These are phyloP conservation scores for Vigna nakashimae DNA, from an alignment of 306 rosid genomes.

Conservation along the genomic window DNA sequence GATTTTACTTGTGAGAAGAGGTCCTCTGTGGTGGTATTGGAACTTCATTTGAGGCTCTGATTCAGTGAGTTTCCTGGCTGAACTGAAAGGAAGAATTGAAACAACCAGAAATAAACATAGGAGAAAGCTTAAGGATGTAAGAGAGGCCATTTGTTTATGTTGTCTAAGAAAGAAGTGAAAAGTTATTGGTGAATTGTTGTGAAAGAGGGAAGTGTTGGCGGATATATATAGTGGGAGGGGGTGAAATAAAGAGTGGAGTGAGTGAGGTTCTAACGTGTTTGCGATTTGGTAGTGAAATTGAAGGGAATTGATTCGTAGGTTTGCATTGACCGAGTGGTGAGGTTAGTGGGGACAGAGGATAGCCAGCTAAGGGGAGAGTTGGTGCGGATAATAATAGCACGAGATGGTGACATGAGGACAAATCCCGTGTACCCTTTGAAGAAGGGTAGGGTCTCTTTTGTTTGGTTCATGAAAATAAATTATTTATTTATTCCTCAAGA, in stretches of 20 bases:
- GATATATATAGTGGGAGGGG: slow-evolving; percentile 22
- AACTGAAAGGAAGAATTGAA: too few species aligned
- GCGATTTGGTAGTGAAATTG: background rate
- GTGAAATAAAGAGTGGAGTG: background rate
- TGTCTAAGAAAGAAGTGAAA: background rate
- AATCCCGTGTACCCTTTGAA: background rate
- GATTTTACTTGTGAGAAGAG: too few species aligned
- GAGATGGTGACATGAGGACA: background rate
- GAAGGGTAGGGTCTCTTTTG: background rate
- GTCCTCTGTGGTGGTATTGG: too few species aligned
- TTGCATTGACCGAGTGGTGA: too few species aligned
- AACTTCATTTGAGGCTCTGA: slow-evolving; percentile 12
- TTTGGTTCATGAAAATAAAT: background rate
- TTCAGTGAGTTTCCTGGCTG: too few species aligned
- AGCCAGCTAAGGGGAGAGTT: slow-evolving; percentile 39
- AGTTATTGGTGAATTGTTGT: background rate
- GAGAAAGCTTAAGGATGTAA: too few species aligned
- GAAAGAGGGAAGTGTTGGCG: background rate
- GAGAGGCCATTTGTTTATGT: too few species aligned
- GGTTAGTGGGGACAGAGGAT: slow-evolving; percentile 17
- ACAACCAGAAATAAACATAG: too few species aligned
- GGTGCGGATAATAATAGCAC: background rate
- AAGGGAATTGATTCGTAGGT: background rate
- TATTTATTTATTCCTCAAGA: slow-evolving; percentile 3
- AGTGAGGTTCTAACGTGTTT: slow-evolving; percentile 25